Conservation (phyloP, 139 green algal genomes). For the Tetraselmis striata region DNA sequence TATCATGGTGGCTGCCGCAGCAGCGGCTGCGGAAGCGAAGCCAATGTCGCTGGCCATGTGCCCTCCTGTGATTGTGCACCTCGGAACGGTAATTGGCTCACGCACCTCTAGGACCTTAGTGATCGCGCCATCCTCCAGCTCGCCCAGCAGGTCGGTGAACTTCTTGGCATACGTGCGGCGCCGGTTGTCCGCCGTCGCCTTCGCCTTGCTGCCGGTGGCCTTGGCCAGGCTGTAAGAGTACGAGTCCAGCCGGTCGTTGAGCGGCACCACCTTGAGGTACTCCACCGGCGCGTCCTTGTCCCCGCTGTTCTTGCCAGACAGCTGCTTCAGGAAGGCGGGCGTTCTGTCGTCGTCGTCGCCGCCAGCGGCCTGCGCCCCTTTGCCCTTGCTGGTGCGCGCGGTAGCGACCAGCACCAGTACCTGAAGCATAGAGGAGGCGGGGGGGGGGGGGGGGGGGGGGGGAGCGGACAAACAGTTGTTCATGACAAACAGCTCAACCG, state of each 20-base stretch:
- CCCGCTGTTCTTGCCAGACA: not conserved
- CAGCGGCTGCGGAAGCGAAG: too few relatives aligned
- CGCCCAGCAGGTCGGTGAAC: not conserved
- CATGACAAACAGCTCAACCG: too few relatives aligned
- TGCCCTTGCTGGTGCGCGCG: not conserved
- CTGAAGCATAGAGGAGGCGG: too few relatives aligned
- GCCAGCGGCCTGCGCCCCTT: too few relatives aligned
- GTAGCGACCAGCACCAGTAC: not conserved
- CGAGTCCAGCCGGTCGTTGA: constrained; percentile 14
- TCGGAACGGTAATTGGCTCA: too few relatives aligned
- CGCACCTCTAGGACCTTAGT: not conserved
- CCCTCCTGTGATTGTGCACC: too few relatives aligned
- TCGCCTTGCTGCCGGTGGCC: not conserved
- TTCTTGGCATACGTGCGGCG: not conserved
- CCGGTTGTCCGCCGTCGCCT: not conserved
- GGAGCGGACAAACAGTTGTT: too few relatives aligned
- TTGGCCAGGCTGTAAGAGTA: constrained; percentile 13
- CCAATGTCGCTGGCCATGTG: too few relatives aligned
- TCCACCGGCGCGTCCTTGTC: not conserved
- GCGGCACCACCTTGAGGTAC: constrained; percentile 11
- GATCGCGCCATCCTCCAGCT: constrained; percentile 2
- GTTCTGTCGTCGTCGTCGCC: not conserved
- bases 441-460: too few relatives aligned
- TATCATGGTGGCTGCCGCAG: too few relatives aligned
- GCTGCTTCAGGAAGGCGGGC: not conserved